phyloP scores from a whole-genome alignment of 108 stramenopile species.

The Conticribra weissflogii region DNA sequence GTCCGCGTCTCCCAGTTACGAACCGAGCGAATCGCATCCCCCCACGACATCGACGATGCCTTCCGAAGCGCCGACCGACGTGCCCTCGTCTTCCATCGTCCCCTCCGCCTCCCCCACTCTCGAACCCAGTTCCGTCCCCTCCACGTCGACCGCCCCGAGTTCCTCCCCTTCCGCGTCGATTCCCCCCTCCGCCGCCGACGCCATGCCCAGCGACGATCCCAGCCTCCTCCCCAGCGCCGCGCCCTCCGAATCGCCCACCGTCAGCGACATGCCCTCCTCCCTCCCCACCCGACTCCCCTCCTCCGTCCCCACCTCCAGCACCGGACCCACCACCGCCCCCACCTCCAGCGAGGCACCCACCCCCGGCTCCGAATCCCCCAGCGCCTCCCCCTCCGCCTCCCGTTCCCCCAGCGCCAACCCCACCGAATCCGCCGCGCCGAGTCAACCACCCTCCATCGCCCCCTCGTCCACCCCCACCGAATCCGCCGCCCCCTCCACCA shows the following conservation, averaged over 20 bases:
- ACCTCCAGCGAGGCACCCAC: not conserved
- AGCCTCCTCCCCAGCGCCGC: not conserved
- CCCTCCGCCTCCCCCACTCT: not conserved
- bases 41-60: not conserved
- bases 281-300: not conserved
- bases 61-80: not conserved
- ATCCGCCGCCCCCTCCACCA: not conserved
- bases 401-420: slow-evolving; percentile 4
- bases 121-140: not conserved
- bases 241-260: not conserved
- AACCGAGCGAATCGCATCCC: not conserved
- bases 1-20: not conserved
- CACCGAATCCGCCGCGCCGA: not conserved
- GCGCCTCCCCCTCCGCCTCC: not conserved
- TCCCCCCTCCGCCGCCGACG: not conserved
- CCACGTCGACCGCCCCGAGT: not conserved
- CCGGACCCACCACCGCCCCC: not conserved
- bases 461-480: slow-evolving; percentile 5
- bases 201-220: not conserved
- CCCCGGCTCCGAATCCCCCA: slow-evolving; percentile 4
- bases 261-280: not conserved
- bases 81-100: not conserved
- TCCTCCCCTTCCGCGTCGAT: not conserved
- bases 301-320: slow-evolving; percentile 4
- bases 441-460: not conserved